Conservation (phyloP, 768 basidiomycete genomes). For the Trametes maxima region DNA sequence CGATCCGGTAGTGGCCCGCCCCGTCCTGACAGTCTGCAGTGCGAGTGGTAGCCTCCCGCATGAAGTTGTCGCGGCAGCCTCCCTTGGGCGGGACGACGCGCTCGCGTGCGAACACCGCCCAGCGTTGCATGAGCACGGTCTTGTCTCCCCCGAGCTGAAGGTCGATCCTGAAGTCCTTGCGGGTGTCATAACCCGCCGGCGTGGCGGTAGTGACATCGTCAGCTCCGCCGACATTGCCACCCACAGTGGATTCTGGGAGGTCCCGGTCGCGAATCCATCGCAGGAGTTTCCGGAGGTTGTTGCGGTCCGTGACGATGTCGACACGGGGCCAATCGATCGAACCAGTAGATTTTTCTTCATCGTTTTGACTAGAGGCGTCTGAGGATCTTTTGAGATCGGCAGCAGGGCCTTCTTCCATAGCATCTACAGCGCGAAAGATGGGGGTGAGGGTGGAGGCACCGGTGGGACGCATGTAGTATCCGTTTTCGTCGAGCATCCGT, state of each 20-base stretch:
- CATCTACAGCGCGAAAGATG: conserved; percentile 60
- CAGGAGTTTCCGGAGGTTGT: conserved; percentile 62
- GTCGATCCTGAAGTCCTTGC: conserved; percentile 64
- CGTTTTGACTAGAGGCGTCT: neutral
- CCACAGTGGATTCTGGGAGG: neutral
- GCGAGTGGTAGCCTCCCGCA: conserved; percentile 30
- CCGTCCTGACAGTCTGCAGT: conserved; percentile 23
- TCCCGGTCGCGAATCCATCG: conserved; percentile 46
- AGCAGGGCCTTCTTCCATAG: conserved; percentile 12
- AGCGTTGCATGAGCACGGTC: conserved; percentile 63
- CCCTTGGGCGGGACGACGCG: conserved; percentile 12
- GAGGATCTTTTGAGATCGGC: neutral
- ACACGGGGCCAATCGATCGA: conserved; percentile 41
- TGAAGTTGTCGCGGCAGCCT: conserved; percentile 46
- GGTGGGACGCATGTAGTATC: conserved; percentile 38
- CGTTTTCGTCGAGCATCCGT: conserved; percentile 59
- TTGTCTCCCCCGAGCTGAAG: conserved; percentile 57
- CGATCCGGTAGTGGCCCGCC: conserved; percentile 25
- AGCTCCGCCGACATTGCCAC: neutral
- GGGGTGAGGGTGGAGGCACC: conserved; percentile 47
- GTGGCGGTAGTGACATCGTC: neutral
- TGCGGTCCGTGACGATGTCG: conserved; percentile 63
- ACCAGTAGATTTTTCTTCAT: conserved; percentile 20
- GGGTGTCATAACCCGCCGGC: neutral
- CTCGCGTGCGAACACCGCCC: conserved; percentile 46